Base-by-base conservation (phyloP, 805 yeast species). In the Candida multigemmis region DNA sequence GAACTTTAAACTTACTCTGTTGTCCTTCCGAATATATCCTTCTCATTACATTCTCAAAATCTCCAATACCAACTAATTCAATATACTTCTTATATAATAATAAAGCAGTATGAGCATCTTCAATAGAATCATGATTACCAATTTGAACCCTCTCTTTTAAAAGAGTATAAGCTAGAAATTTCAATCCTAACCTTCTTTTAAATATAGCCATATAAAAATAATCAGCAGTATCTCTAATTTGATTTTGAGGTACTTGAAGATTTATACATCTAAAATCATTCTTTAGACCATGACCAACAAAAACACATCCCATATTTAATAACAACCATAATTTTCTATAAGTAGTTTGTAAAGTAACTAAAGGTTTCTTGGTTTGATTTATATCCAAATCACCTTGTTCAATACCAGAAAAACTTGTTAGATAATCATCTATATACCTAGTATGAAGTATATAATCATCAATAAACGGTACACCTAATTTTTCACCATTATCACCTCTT, bases 121-220 rank as follows among this genome's bases (percentile, higher is more conserved):
- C 98, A 23, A 91, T 86, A 1, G 97, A 89, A 48, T 93, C 97
- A 53, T 91, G 99, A 46, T 89, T 89, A 2, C 91, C 94, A 3
- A 74, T 75, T 50, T 91, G 99, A 17, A 93, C 94, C 25, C 74
- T 68, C 35, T 74, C 76, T 18, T 69, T 70, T 28, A 91, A 60
- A 24, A 89, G 62, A 16, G 74, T 74, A 67, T 86, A 86, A 8
- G 94, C 85, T 47, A 91, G 58, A 48, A 85, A 91, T 45, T 89
- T 79, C 40, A 91, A 66, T 3, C 95, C 83, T 19, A 91, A 60
- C 34, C 75, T 79, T 33, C 98, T 60, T 43, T 80, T 83, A 38
- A 74, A 68, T 24, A 79, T 77, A 26, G 80, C 75, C 38, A 83
- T 64, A 50, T 77, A 82, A 53, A 73, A 91, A 21, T 83, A 67